Evolutionary conservation across 177 flowering plant species (phyloP), one percentile per base, ranked within the genome.

Genomic region (Vitis hybrid): DNA sequence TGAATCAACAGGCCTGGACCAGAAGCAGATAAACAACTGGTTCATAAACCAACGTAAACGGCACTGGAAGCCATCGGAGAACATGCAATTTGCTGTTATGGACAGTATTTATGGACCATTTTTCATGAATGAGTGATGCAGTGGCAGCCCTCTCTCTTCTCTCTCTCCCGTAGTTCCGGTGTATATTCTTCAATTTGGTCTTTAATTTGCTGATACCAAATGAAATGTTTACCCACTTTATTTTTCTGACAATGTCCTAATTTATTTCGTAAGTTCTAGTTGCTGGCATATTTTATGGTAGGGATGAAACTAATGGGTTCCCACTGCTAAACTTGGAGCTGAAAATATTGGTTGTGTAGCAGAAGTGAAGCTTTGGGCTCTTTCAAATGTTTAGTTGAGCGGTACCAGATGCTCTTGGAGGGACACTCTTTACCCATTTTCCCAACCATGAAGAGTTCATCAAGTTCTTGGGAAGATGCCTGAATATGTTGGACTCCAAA

Each of bases 1-100:
- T 0, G 88, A 87, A 51, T 63, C 80, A 1, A 89, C 93, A 0
- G 87, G 89, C 0, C 76, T 88, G 17, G 90, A 88, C 71, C 91
- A 87, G 86, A 88, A 85, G 55, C 91, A 88, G 74, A 88, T 86
- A 66, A 88, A 88, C 78, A 88, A 88, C 74, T 89, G 93, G 93
- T 84, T 84, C 54, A 88, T 85, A 59, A 89, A 87, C 65, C 91
- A 87, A 67, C 73, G 91, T 74, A 87, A 86, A 68, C 80, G 90
- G 1, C 90, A 89, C 63, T 89, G 91, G 91, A 89, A 89, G 63
- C 90, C 88, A 14, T 80, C 91, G 0, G 91, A 86, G 74, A 83
- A 82, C 68, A 83, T 88, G 89, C 91, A 86, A 64, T 83, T 83
- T 63, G 82, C 83, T 46, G 85, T 86, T 1, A 83, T 89, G 87